Evolutionary conservation across 768 basidiomycete species (phyloP).

Genomic region (Pisolithus orientalis): DNA sequence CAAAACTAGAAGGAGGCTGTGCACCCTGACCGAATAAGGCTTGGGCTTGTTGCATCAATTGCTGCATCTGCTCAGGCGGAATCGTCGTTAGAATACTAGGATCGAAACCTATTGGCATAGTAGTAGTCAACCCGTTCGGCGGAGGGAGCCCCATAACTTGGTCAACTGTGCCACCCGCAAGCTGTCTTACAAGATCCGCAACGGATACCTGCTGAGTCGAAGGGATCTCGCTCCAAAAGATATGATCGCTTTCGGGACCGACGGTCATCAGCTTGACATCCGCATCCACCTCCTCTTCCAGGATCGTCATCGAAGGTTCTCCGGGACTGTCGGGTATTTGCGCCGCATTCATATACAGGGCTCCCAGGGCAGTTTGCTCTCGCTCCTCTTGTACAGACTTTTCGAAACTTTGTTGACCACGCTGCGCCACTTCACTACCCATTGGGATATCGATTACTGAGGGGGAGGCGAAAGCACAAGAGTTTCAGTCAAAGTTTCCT

Average conservation of each 20-base stretch:
- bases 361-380: constrained; percentile 70
- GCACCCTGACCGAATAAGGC: constrained; percentile 25
- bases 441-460: constrained; percentile 59
- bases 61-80: constrained; percentile 57
- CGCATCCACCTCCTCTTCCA: constrained; percentile 66
- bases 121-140: constrained; percentile 20
- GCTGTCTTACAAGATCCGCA: constrained; percentile 63
- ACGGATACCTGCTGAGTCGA: constrained; percentile 40
- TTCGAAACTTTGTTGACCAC: constrained; percentile 67
- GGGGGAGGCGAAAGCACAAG: constrained; percentile 7
- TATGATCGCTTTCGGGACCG: constrained; percentile 58
- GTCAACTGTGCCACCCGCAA: constrained; percentile 41
- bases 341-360: constrained; percentile 61
- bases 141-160: constrained; percentile 30
- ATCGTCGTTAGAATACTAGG: constrained; percentile 36
- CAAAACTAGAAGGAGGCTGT: constrained; percentile 28
- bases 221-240: constrained; percentile 54
- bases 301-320: constrained; percentile 53
- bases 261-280: constrained; percentile 60
- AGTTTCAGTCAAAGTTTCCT: constrained; percentile 14
- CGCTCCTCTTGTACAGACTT: constrained; percentile 67
- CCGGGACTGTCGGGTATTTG: constrained; percentile 77
- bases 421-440: constrained; percentile 45
- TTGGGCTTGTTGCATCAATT: constrained; percentile 44
- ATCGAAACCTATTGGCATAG: constrained; percentile 35